These are phyloP conservation scores for Haemoproteus tartakovskyi DNA, from an alignment of 169 alveolate species.

Conservation along the genomic window DNA sequence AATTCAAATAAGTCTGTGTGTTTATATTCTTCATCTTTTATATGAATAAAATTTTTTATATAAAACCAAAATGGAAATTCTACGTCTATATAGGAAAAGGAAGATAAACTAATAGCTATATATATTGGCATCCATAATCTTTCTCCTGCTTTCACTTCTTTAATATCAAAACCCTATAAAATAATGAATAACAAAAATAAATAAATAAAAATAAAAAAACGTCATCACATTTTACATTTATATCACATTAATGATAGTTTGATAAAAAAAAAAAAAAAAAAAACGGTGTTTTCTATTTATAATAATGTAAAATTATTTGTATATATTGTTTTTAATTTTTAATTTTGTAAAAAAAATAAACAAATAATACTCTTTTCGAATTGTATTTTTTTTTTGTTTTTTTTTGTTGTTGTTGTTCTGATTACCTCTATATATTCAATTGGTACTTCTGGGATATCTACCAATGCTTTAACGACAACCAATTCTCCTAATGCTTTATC, in stretches of 20 bases:
- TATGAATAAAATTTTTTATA: slow-evolving; percentile 46
- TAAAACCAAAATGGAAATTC: slow-evolving; percentile 67
- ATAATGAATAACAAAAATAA: background rate
- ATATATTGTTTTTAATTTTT: too few relatives aligned
- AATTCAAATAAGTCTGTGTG: slow-evolving; percentile 45
- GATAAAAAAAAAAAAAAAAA: too few relatives aligned
- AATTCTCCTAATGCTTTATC: slow-evolving; percentile 64
- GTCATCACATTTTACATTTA: too few relatives aligned
- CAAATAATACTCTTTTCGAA: too few relatives aligned
- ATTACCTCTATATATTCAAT: slow-evolving; percentile 47
- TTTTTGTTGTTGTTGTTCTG: background rate
- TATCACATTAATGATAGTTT: too few relatives aligned
- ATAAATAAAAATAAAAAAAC: too few relatives aligned
- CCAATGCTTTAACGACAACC: slow-evolving; percentile 61
- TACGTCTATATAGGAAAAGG: slow-evolving; percentile 57
- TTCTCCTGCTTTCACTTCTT: slow-evolving; percentile 64
- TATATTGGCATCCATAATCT: slow-evolving; percentile 64
- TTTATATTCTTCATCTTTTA: slow-evolving; percentile 64
- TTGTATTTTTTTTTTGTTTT: background rate
- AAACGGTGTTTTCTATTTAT: too few relatives aligned
- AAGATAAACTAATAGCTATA: slow-evolving; percentile 35
- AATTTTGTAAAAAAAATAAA: too few relatives aligned
- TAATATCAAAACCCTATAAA: slow-evolving; percentile 41
- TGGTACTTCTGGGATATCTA: slow-evolving; percentile 36
- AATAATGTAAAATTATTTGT: too few relatives aligned